Conservation (phyloP, 148 eudicot genomes). For the Cornus florida region DNA sequence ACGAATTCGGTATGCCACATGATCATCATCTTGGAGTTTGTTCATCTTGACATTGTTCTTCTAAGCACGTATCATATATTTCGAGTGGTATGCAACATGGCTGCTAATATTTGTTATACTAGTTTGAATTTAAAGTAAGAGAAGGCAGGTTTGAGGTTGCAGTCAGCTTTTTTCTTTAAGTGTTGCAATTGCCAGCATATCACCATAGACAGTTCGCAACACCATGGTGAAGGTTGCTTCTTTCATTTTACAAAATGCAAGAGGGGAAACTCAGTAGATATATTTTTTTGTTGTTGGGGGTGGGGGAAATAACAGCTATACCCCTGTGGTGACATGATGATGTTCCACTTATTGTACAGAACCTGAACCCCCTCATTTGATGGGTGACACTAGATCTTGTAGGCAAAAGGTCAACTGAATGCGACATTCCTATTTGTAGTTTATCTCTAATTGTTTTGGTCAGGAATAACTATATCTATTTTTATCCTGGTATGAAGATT, state of each 20-base stretch:
- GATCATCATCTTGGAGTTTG: background rate
- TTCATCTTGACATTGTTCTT: background rate
- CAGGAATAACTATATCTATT: background rate
- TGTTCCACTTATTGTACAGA: no score
- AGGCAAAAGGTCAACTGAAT: background rate
- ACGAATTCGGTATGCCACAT: conserved; percentile 57
- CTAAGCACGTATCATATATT: background rate
- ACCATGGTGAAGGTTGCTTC: background rate
- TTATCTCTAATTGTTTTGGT: background rate
- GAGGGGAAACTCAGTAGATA: background rate
- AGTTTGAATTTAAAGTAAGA: conserved; percentile 3
- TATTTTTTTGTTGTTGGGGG: no score
- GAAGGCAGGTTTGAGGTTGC: background rate
- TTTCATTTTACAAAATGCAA: background rate
- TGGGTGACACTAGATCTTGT: background rate
- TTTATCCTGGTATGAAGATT: background rate
- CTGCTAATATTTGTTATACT: background rate
- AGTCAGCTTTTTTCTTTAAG: background rate
- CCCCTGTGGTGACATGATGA: no score
- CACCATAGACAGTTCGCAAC: conserved; percentile 1
- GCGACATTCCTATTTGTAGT: conserved; percentile 2
- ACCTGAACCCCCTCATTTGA: no score
- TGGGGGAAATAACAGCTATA: no score
- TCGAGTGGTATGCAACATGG: background rate
- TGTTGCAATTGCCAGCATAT: no score